Percentiles rank a stretch among this genome's conserved stretches.
Conservation (phyloP, 2,329 filamentous ascomycete genomes). For the Penicillium sp. region DNA sequence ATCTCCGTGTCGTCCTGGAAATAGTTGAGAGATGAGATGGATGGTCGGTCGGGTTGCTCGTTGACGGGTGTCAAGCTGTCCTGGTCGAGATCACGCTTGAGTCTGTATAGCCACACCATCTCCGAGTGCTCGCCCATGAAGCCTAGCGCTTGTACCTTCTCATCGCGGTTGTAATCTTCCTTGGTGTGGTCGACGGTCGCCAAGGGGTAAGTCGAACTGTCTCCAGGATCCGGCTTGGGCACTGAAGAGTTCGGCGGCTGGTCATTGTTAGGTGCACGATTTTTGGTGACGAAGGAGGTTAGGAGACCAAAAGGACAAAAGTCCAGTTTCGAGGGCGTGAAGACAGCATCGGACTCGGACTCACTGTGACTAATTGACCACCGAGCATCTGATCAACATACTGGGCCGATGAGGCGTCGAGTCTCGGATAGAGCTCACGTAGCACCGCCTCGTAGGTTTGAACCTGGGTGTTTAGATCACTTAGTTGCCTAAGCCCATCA, state of each 20-base stretch:
- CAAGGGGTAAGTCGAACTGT: slow-evolving; percentile 30
- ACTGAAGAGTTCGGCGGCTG: slow-evolving; percentile 1
- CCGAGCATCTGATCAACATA: slow-evolving; percentile 36
- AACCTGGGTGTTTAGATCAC: slow-evolving; percentile 38
- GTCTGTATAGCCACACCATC: slow-evolving; percentile 44
- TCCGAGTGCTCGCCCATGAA: slow-evolving; percentile 48
- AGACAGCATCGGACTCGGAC: slow-evolving; percentile 10
- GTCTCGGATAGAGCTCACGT: slow-evolving; percentile 32
- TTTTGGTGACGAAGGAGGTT: background rate
- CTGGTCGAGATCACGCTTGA: slow-evolving; percentile 38
- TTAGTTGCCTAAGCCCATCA: slow-evolving; percentile 34
- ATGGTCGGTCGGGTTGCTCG: slow-evolving; percentile 24
- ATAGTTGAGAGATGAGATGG: slow-evolving; percentile 37
- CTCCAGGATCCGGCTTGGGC: slow-evolving; percentile 9
- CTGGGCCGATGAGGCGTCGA: slow-evolving; percentile 33
- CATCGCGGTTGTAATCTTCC: slow-evolving; percentile 45
- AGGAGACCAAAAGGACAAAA: background rate
- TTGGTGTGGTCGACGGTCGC: slow-evolving; percentile 41
- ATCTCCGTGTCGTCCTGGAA: slow-evolving; percentile 43
- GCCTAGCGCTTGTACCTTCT: slow-evolving; percentile 38
- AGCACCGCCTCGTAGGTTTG: slow-evolving; percentile 37
- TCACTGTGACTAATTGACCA: slow-evolving; percentile 30
- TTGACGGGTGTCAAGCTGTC: slow-evolving; percentile 18
- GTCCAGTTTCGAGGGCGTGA: background rate
- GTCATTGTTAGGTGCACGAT: background rate